Conservation (phyloP, 1,284 basidiomycete species). For the Apiotrichum laibachii region DNA sequence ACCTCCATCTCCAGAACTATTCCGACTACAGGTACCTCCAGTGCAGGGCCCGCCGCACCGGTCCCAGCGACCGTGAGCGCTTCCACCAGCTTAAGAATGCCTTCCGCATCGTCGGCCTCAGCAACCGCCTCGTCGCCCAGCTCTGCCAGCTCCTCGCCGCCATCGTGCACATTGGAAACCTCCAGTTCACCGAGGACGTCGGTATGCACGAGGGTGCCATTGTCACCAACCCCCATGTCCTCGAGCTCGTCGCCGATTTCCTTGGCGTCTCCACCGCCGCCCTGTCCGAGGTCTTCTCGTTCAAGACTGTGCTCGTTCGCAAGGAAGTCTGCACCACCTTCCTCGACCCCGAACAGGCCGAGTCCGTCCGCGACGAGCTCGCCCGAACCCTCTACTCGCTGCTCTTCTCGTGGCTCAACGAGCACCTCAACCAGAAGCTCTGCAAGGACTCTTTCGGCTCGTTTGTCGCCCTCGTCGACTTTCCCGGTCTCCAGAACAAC, state of each 20-base stretch:
- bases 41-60: slow-evolving; percentile 56
- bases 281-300: slow-evolving; percentile 81
- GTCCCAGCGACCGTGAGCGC: slow-evolving; percentile 63
- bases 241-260: slow-evolving; percentile 83
- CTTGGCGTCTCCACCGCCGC: slow-evolving; percentile 74
- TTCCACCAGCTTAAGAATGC: slow-evolving; percentile 92
- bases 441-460: slow-evolving; percentile 86
- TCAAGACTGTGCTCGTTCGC: slow-evolving; percentile 87
- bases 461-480: slow-evolving; percentile 92
- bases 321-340: slow-evolving; percentile 95
- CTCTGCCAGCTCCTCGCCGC: slow-evolving; percentile 91
- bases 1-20: slow-evolving; percentile 74
- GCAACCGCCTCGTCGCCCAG: slow-evolving; percentile 88
- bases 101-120: slow-evolving; percentile 86
- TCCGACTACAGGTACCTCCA: slow-evolving; percentile 77
- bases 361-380: slow-evolving; percentile 87
- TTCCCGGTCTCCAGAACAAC: slow-evolving; percentile 89
- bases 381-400: slow-evolving; percentile 90
- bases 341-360: slow-evolving; percentile 88
- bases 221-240: slow-evolving; percentile 73
- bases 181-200: slow-evolving; percentile 85
- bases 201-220: slow-evolving; percentile 80
- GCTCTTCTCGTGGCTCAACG: slow-evolving; percentile 94
- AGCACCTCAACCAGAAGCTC: slow-evolving; percentile 90
- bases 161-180: slow-evolving; percentile 91